Evolutionary conservation across 139 green algal genomes (phyloP).

Genomic region (Coccomyxa sp.): DNA sequence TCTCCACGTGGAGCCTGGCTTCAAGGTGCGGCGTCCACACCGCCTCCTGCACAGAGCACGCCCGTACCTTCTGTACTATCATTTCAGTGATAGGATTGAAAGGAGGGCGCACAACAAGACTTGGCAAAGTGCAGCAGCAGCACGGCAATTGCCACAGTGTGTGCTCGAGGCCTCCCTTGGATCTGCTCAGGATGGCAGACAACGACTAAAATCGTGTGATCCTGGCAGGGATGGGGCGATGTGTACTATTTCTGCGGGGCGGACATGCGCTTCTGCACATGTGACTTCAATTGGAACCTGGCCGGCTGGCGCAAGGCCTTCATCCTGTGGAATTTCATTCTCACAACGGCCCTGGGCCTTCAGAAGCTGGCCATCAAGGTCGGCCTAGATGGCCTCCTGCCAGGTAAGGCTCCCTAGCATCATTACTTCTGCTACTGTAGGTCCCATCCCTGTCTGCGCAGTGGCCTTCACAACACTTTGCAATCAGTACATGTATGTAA

Average conservation of each 20-base stretch:
- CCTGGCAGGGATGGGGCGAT: constrained; percentile 40
- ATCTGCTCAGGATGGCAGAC: not conserved
- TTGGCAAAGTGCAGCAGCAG: not conserved
- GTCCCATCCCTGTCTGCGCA: too few relatives aligned
- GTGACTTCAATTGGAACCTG: constrained; percentile 66
- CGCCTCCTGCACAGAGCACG: too few relatives aligned
- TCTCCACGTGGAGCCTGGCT: not conserved
- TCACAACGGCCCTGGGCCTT: constrained; percentile 51
- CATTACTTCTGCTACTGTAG: not conserved
- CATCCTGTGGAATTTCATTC: constrained; percentile 66
- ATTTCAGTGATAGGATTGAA: not conserved
- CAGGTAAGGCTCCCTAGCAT: constrained; percentile 40
- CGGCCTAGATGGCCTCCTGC: constrained; percentile 64
- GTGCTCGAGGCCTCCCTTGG: not conserved
- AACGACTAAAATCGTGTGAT: not conserved
- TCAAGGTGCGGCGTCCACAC: too few relatives aligned
- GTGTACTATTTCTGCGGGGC: constrained; percentile 81
- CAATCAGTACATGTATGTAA: too few relatives aligned
- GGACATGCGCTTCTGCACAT: constrained; percentile 63
- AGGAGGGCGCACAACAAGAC: not conserved
- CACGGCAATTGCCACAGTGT: not conserved
- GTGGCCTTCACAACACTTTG: too few relatives aligned
- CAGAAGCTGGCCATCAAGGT: constrained; percentile 57
- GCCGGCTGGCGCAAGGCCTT: constrained; percentile 62
- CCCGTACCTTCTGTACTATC: too few relatives aligned